Base-by-base conservation (phyloP, 495 filamentous ascomycete genomes). In the Thermothielavioides terrestris region DNA sequence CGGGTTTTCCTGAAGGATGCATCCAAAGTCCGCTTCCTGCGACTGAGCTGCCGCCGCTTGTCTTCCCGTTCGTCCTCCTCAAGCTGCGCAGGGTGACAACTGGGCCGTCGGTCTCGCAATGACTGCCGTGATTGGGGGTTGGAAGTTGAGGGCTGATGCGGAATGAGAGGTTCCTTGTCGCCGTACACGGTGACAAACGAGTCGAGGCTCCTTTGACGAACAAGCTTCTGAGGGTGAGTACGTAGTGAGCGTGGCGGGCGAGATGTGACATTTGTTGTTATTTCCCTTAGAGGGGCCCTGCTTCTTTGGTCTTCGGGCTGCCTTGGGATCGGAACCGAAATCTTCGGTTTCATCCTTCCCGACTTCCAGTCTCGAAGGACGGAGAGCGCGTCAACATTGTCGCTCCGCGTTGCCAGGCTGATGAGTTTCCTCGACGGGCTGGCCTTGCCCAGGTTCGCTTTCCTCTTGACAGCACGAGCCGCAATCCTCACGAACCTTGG, bases 401-500 rank as follows among this genome's bases (percentile, higher is more conserved):
- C 90, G 14, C 68, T 58, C 20, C 72, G 73, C 22, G 80, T 90
- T 28, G 80, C 82, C 6, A 98, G 63, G 27, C 79, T 69, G 42
- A 98, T 78, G 26, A 79, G 66, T 62, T 96, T 98, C 27, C 65
- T 72, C 5, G 78, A 75, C n/a, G 88, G 89, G 42, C 82, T 88
- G 47, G 82, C 77, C 57, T 84, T 81, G 6, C 88, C 90, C 50
- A 73, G 59, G 53, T 86, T 82, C 32, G 55, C 57, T 54, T 78
- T 77, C 48, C 68, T 75, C 14, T 75, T 82, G 37, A 79, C 88
- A 50, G 75, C 71, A 41, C 94, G 81, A 17, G 79, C 78, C 32
- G 92, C 92, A 54, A 98, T 64, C 42, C 80, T 81, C 18, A 96
- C 68, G 59, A 97, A 97, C 25, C 69, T 68, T 5, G 92, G 90